Evolutionary conservation across 768 basidiomycete genomes (phyloP), one percentile per base, ranked within the genome.

Genomic region (Russula foetens): DNA sequence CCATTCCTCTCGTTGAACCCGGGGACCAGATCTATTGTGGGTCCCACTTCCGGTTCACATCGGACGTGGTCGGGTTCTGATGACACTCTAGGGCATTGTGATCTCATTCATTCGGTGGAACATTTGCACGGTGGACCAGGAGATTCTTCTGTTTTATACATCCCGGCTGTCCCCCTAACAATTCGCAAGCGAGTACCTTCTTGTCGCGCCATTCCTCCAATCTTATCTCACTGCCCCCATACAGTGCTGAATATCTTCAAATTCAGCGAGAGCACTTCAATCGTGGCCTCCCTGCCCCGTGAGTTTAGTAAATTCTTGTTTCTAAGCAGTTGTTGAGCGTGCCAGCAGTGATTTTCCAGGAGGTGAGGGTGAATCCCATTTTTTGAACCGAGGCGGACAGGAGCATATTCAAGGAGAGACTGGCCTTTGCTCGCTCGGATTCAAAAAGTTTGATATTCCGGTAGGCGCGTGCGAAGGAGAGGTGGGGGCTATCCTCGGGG

Each of bases 71-170:
- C 17, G n/a, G 23, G 19, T n/a, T n/a, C n/a, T 12, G 41, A 56
- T n/a, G 26, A 11, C 26, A 21, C 23, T 28, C 3, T 52, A 67
- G 61, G 72, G 72, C 71, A 73, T 46, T 66, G 64, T 47, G 79
- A 81, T 56, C 67, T 77, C 19, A 67, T 81, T 8, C 79, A 81
- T 62, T 74, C 77, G 5, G 77, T 81, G 33, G 79, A 80, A 65
- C 48, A 63, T 45, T 76, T 81, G 57, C 84, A 87, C 68, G 76
- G 71, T 0, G 85, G 85, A 4, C 68, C 69, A 1, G 74, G 67
- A 44, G 83, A 84, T 64, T 86, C 84, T 26, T 80, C 82, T 58
- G 88, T 90, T 48, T 86, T 90, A 82, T 91, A 91, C 63, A 90
- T 90, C 53, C 84, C 85, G 0, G 82, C 88, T 7, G 82, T 85